Evolutionary conservation across 1,139 yeast genomes (phyloP).

Genomic region (Taphrina wiesneri): DNA sequence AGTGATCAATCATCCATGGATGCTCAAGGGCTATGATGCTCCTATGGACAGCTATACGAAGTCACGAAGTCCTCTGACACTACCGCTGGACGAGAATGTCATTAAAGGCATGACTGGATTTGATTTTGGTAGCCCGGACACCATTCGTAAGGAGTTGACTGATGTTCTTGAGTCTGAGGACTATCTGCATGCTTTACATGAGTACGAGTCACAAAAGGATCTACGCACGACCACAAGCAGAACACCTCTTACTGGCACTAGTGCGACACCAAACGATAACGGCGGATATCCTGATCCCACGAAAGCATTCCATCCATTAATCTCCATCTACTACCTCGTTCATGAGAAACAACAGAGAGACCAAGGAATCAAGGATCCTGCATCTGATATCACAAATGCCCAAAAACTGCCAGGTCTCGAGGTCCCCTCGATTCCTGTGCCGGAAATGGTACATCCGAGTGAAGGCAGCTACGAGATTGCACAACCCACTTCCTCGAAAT

Average conservation of each 20-base stretch:
- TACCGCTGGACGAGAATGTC: constrained; percentile 72
- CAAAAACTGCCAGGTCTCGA: constrained; percentile 18
- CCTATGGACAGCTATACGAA: constrained; percentile 75
- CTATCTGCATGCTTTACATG: constrained; percentile 64
- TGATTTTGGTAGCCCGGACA: constrained; percentile 72
- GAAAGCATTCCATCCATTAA: constrained; percentile 78
- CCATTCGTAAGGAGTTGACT: constrained; percentile 60
- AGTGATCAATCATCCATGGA: constrained; percentile 90
- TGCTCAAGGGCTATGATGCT: constrained; percentile 81
- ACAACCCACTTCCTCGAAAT: background rate
- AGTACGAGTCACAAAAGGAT: constrained; percentile 56
- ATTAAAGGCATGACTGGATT: constrained; percentile 73
- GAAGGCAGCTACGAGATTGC: constrained; percentile 13
- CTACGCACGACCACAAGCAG: background rate
- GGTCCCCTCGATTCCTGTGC: constrained; percentile 31
- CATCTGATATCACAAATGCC: background rate
- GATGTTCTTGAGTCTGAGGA: constrained; percentile 63
- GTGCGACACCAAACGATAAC: background rate
- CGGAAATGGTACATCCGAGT: constrained; percentile 20
- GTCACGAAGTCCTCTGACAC: constrained; percentile 66
- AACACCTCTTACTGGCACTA: background rate
- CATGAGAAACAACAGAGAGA: constrained; percentile 74
- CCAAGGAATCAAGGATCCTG: background rate
- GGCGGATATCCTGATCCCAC: constrained; percentile 37
- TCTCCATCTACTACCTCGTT: constrained; percentile 83